Evolutionary conservation across 2,329 filamentous ascomycete species (phyloP).

Genomic region (Hyphodiscus sp.): DNA sequence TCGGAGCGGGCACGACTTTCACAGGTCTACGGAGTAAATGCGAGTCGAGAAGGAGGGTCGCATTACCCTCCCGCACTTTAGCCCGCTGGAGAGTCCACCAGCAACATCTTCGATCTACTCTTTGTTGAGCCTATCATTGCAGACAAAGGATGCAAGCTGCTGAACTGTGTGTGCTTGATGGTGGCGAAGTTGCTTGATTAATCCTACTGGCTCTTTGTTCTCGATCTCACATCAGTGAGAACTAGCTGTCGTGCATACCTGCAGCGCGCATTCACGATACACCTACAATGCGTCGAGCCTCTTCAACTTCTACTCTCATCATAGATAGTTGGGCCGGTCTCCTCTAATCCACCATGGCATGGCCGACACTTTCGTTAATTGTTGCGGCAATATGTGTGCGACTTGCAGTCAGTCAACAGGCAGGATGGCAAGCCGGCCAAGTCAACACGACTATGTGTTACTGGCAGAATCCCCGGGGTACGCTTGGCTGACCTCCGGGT

Average conservation of each 20-base stretch:
- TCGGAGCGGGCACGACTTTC: slow-evolving; percentile 4
- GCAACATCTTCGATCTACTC: not conserved
- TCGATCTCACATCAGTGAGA: not conserved
- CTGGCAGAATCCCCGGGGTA: slow-evolving; percentile 42
- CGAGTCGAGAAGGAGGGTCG: not conserved
- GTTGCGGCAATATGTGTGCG: slow-evolving; percentile 19
- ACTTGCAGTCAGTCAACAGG: slow-evolving; percentile 36
- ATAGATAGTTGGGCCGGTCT: not conserved
- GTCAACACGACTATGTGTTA: slow-evolving; percentile 53
- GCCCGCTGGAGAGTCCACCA: slow-evolving; percentile 1
- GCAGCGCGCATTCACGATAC: not conserved
- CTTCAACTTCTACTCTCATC: slow-evolving; percentile 5
- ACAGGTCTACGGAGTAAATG: slow-evolving; percentile 2
- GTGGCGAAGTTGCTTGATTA: slow-evolving; percentile 5
- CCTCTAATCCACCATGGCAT: slow-evolving; percentile 14
- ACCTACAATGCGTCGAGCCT: slow-evolving; percentile 10
- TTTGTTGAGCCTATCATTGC: slow-evolving; percentile 3
- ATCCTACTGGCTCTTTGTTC: not conserved
- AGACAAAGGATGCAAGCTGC: slow-evolving; percentile 6
- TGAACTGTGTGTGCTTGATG: slow-evolving; percentile 6
- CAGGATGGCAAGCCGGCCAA: slow-evolving; percentile 45
- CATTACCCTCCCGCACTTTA: not conserved
- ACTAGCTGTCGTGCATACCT: not conserved
- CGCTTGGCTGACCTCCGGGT: slow-evolving; percentile 16
- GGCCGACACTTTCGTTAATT: slow-evolving; percentile 9